Percentiles rank a stretch among this genome's conserved stretches.
These are phyloP conservation scores for Moesziomyces sp. DNA, from an alignment of 1,284 basidiomycete species.

Conservation along the genomic window DNA sequence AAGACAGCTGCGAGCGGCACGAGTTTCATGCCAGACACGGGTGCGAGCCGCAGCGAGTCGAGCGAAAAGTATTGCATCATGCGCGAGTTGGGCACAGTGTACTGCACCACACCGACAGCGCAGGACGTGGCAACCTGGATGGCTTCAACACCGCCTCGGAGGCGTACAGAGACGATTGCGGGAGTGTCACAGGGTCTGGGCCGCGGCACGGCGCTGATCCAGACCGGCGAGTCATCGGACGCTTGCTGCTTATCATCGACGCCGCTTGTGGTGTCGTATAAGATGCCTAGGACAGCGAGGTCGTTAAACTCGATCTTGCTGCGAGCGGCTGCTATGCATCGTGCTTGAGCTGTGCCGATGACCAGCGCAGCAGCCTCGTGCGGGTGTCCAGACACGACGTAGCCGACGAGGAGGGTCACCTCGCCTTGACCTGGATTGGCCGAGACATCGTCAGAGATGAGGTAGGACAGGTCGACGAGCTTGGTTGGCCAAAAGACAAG, in stretches of 20 bases:
- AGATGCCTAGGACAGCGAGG: conserved; percentile 11
- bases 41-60: conserved; percentile 67
- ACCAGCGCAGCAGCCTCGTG: conserved; percentile 29
- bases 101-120: conserved; percentile 68
- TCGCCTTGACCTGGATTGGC: neutral
- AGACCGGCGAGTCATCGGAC: neutral
- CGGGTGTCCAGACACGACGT: conserved; percentile 11
- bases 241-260: too few relatives aligned
- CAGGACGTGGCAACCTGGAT: conserved; percentile 2
- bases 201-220: conserved; percentile 3
- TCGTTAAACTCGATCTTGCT: conserved; percentile 1
- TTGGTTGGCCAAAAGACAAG: conserved; percentile 44
- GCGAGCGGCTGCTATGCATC: neutral
- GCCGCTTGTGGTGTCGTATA: neutral
- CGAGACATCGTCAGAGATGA: neutral
- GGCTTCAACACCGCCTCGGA: neutral
- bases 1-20: conserved; percentile 22
- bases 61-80: conserved; percentile 74
- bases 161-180: conserved; percentile 6
- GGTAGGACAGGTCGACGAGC: conserved; percentile 13
- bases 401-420: conserved; percentile 15
- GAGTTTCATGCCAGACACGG: conserved; percentile 47
- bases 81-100: conserved; percentile 71
- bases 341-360: conserved; percentile 6
- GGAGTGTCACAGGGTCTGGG: conserved; percentile 6